Percentiles rank a stretch among this genome's conserved stretches.
Evolutionary conservation across 2,329 filamentous ascomycete species (phyloP).

Genomic region (Pseudopyrenochaeta lycopersici): DNA sequence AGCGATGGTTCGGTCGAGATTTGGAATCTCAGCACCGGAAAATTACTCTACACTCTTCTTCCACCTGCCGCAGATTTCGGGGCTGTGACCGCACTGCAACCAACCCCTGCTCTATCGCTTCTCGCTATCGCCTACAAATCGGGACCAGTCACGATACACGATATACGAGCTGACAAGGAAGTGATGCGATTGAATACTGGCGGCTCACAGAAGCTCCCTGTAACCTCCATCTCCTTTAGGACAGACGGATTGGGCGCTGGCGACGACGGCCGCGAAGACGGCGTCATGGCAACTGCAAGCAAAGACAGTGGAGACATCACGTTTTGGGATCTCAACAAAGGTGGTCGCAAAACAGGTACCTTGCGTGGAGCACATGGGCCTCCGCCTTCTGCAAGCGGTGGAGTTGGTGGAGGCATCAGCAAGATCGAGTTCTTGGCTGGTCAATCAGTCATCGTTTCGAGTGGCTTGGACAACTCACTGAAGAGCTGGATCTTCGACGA

Average conservation of each 20-base stretch:
- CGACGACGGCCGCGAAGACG: slow-evolving; percentile 80
- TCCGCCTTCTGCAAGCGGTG: slow-evolving; percentile 63
- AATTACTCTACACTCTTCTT: slow-evolving; percentile 88
- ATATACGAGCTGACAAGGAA: slow-evolving; percentile 80
- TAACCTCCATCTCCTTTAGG: slow-evolving; percentile 88
- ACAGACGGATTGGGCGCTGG: slow-evolving; percentile 89
- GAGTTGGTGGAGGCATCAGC: slow-evolving; percentile 78
- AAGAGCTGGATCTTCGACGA: slow-evolving; percentile 98
- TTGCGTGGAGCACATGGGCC: slow-evolving; percentile 89
- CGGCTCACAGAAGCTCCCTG: slow-evolving; percentile 66
- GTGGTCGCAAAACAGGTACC: slow-evolving; percentile 85
- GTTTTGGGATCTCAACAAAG: slow-evolving; percentile 94
- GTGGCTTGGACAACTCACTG: slow-evolving; percentile 90
- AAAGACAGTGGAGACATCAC: slow-evolving; percentile 84
- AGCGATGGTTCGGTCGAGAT: slow-evolving; percentile 92
- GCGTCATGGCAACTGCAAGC: slow-evolving; percentile 93
- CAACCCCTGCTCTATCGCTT: slow-evolving; percentile 83
- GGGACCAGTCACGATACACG: slow-evolving; percentile 80
- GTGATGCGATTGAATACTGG: slow-evolving; percentile 75
- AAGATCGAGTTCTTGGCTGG: slow-evolving; percentile 89
- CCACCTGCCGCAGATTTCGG: slow-evolving; percentile 77
- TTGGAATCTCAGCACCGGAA: slow-evolving; percentile 94
- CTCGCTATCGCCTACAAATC: slow-evolving; percentile 87
- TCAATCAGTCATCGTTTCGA: slow-evolving; percentile 89
- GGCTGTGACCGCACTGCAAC: slow-evolving; percentile 85